Percentiles rank a stretch among this genome's conserved stretches.
phyloP scores from a whole-genome alignment of 768 basidiomycete species.

The Boletus bicolor region DNA sequence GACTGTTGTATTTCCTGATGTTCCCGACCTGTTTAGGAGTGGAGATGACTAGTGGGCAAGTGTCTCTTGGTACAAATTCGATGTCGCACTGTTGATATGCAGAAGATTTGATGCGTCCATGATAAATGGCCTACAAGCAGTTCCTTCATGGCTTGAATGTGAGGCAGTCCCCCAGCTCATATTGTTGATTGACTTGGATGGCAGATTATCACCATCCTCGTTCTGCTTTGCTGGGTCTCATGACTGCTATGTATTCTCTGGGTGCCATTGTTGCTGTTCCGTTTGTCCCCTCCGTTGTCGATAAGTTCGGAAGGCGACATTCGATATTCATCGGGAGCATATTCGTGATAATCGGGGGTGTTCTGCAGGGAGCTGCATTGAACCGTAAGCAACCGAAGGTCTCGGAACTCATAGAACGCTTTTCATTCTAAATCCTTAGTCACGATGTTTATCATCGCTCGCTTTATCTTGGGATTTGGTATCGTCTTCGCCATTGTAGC shows the following conservation, averaged over 20 bases:
- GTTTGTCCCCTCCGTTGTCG: constrained; percentile 18
- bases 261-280: constrained; percentile 54
- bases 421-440: background rate
- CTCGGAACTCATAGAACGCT: too few species aligned
- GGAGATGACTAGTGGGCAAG: constrained; percentile 11
- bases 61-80: background rate
- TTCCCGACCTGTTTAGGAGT: constrained; percentile 36
- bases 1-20: constrained; percentile 51
- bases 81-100: background rate
- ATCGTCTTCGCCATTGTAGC: background rate
- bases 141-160: constrained; percentile 55
- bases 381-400: constrained; percentile 3
- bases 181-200: background rate
- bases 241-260: constrained; percentile 57
- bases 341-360: constrained; percentile 2
- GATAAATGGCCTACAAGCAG: constrained; percentile 63
- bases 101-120: constrained; percentile 41
- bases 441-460: constrained; percentile 6
- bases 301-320: constrained; percentile 8
- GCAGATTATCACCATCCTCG: constrained; percentile 53
- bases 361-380: constrained; percentile 11
- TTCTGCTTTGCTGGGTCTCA: constrained; percentile 53
- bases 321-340: constrained; percentile 9
- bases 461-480: background rate
- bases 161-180: constrained; percentile 6